Conservation (phyloP, 2,329 filamentous ascomycete species). For the Colletotrichum simmondsii region DNA sequence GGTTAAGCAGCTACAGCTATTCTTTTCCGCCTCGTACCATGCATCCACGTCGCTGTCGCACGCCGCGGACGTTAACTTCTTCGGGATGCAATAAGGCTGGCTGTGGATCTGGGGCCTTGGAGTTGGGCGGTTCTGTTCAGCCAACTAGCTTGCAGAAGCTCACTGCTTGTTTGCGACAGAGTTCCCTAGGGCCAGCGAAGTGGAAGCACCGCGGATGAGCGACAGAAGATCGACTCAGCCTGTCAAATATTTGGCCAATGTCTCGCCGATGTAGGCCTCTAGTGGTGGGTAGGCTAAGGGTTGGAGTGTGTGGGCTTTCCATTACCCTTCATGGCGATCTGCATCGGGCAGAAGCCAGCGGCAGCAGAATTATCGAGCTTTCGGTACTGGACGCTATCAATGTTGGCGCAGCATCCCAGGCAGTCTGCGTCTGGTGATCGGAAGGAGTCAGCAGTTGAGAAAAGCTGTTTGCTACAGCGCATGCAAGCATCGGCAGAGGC, state of each 20-base stretch:
- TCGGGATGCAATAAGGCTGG: conserved; percentile 16
- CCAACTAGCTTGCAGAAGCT: not conserved
- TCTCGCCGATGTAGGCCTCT: not conserved
- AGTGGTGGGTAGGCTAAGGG: not conserved
- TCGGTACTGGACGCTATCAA: not conserved
- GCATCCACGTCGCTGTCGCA: conserved; percentile 1
- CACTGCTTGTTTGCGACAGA: not conserved
- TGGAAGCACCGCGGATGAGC: not conserved
- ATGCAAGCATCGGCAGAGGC: not conserved
- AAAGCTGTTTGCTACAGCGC: conserved; percentile 12
- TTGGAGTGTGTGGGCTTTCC: not conserved
- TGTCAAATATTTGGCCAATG: not conserved
- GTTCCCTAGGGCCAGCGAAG: not conserved
- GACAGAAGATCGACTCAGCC: not conserved
- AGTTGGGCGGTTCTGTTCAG: not conserved
- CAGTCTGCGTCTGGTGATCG: not conserved
- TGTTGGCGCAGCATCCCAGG: not conserved
- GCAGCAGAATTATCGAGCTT: not conserved
- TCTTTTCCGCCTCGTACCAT: not conserved
- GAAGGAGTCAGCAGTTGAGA: not conserved
- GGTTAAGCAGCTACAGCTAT: not conserved
- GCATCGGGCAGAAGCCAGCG: not conserved
- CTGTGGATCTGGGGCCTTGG: conserved; percentile 2
- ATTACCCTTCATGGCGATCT: not conserved
- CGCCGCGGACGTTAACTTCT: not conserved